These are phyloP conservation scores for Entoloma clypeatum DNA, from an alignment of 1,284 basidiomycete genomes.

Conservation along the genomic window DNA sequence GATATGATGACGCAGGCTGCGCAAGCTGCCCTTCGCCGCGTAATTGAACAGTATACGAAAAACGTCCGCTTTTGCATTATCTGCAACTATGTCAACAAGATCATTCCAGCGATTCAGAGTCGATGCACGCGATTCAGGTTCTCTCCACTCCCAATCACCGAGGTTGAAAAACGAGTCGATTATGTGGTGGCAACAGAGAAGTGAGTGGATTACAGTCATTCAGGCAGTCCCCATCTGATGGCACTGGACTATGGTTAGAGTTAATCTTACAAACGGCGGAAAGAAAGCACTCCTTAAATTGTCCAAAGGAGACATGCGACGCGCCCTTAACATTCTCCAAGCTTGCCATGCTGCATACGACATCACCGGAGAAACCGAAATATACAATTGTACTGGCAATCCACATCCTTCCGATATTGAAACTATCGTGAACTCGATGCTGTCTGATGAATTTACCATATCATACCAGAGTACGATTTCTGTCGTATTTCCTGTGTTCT, in stretches of 20 bases:
- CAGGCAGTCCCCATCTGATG: no score
- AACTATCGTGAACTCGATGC: conserved; percentile 92
- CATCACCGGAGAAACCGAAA: conserved; percentile 80
- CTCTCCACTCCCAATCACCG: conserved; percentile 84
- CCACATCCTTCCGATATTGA: conserved; percentile 95
- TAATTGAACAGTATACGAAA: conserved; percentile 98
- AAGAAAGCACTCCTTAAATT: conserved; percentile 88
- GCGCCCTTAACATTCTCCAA: conserved; percentile 94
- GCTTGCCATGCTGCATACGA: conserved; percentile 98
- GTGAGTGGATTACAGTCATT: conserved; percentile 42
- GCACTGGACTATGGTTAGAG: conserved; percentile 59
- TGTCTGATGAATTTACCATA: conserved; percentile 94
- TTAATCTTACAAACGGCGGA: conserved; percentile 84
- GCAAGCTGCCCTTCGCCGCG: conserved; percentile 91
- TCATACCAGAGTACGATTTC: conserved; percentile 74
- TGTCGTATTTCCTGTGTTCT: not conserved
- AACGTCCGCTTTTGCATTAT: conserved; percentile 99
- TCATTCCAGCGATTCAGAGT: conserved; percentile 97
- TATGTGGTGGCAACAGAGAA: conserved; percentile 83
- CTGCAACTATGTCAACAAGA: conserved; percentile 99
- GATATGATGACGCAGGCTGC: conserved; percentile 99
- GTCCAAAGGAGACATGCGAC: conserved; percentile 95
- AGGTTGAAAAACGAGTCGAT: conserved; percentile 83
- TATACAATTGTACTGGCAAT: conserved; percentile 96
- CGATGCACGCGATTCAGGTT: conserved; percentile 98